A percentile compares a stretch with the other conserved stretches of the same genome.
These are phyloP conservation scores for Barnettozyma sp. DNA, from an alignment of 805 yeast species.

Conservation along the genomic window DNA sequence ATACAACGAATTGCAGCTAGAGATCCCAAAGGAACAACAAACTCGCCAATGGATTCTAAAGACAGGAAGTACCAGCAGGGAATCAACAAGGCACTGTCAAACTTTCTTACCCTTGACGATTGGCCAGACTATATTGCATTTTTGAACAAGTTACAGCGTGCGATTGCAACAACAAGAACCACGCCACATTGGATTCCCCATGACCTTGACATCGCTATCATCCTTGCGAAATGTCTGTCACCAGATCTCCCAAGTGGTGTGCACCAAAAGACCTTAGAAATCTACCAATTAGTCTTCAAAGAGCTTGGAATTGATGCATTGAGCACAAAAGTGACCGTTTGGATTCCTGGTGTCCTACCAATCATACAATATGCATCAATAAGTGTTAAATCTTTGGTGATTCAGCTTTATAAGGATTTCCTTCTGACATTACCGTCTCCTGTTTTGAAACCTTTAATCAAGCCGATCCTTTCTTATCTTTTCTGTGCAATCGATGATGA, in stretches of 20 bases:
- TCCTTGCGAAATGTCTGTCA: constrained; percentile 72
- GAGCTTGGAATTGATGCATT: constrained; percentile 51
- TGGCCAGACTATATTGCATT: constrained; percentile 98
- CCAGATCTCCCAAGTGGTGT: constrained; percentile 91
- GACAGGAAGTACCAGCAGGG: constrained; percentile 63
- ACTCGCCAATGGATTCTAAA: constrained; percentile 39
- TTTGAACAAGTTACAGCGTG: constrained; percentile 69
- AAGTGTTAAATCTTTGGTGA: constrained; percentile 73
- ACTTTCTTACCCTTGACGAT: constrained; percentile 79
- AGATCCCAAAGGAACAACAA: no score
- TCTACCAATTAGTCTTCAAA: constrained; percentile 65
- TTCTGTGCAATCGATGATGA: constrained; percentile 92
- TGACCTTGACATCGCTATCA: constrained; percentile 56
- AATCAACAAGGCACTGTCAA: constrained; percentile 63
- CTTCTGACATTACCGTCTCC: constrained; percentile 45
- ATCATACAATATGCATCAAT: constrained; percentile 83
- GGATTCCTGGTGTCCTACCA: constrained; percentile 94
- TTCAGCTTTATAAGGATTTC: constrained; percentile 52
- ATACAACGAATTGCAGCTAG: not conserved
- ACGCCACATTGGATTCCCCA: constrained; percentile 56
- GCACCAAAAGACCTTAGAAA: constrained; percentile 78
- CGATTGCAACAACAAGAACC: constrained; percentile 40
- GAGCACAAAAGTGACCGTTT: constrained; percentile 50
- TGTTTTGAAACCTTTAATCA: constrained; percentile 47
- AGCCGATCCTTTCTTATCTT: constrained; percentile 66